Percentiles rank a stretch among this genome's conserved stretches.
Conservation (phyloP, 1,284 basidiomycete species). For the Sanghuangporus sanghuang region DNA sequence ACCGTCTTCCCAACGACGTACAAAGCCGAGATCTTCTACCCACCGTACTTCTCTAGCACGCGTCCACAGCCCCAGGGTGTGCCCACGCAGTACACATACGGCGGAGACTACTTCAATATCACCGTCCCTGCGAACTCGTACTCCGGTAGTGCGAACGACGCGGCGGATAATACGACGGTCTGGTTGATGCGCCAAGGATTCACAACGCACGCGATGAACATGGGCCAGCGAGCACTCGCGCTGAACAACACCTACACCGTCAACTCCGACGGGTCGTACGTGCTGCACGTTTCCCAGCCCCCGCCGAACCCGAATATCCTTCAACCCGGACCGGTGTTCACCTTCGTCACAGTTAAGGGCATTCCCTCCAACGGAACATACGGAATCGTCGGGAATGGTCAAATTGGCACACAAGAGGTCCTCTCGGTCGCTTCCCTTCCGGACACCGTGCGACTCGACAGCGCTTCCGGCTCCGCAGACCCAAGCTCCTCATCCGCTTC, state of each 20-base stretch:
- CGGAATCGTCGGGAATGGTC: constrained; percentile 77
- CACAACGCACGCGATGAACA: constrained; percentile 94
- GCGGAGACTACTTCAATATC: constrained; percentile 76
- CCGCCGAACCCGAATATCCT: constrained; percentile 74
- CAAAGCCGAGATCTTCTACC: constrained; percentile 84
- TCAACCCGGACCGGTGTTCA: constrained; percentile 79
- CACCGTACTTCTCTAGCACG: constrained; percentile 71
- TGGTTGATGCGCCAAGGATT: constrained; percentile 84
- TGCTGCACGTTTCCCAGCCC: constrained; percentile 44
- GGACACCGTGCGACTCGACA: constrained; percentile 35
- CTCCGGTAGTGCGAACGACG: constrained; percentile 59
- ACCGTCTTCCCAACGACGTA: constrained; percentile 83
- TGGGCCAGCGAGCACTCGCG: constrained; percentile 78
- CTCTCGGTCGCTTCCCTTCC: constrained; percentile 48
- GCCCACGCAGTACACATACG: constrained; percentile 74
- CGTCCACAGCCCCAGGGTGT: constrained; percentile 74
- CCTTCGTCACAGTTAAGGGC: constrained; percentile 79
- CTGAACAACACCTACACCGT: constrained; percentile 82
- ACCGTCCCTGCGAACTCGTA: constrained; percentile 55
- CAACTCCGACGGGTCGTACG: constrained; percentile 56
- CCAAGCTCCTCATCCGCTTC: constrained; percentile 21
- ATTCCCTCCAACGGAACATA: constrained; percentile 77
- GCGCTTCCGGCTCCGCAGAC: constrained; percentile 35
- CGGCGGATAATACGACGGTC: constrained; percentile 75
- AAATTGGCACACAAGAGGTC: constrained; percentile 63